Base-by-base conservation (phyloP, 352 stramenopile genomes). In the Pythium dissimile region DNA sequence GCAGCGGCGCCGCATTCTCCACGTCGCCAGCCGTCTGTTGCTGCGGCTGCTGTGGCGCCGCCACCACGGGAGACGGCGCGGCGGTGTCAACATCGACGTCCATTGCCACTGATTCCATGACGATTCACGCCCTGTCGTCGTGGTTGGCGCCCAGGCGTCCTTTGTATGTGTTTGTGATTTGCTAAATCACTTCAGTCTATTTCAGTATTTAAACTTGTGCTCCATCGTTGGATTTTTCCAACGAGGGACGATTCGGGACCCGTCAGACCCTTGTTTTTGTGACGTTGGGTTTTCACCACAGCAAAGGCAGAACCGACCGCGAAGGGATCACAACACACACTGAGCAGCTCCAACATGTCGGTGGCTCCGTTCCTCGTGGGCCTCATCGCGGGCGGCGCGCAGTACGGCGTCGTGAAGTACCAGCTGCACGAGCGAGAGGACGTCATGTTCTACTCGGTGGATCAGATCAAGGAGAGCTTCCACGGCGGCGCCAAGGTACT, bases 311-410 rank as follows among this genome's bases (percentile, higher is more conserved):
- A 54, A 53, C 32, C 52, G 5, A 16, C 10, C 5, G 16, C 26
- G 13, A 23, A 35, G 5, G 31, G 23, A 54, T 16, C 50, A 48
- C 1, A 27, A 57, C 41, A 7, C 46, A 37, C 34, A 31, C n/a
- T 34, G n/a, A 50, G 30, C 31, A 50, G 21, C n/a, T n/a, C 24
- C 12, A 45, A 37, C 21, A 91, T 91, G 81, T 88, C 78, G 23
- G 44, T 84, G 31, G 78, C 75, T 62, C 79, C 82, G 49, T 89
- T 92, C 62, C 59, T 88, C 48, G 82, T 80, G 39, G 82, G 82
- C 37, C 63, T 83, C 46, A 75, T 76, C 52, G 64, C 80, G 9
- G 79, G 77, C 44, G 80, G 82, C 30, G 57, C 84, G 66, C 77
- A 66, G 42, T 92, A 92, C 65, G 79, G 77, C 34, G 62, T 73